phyloP scores from a whole-genome alignment of 495 filamentous ascomycete genomes.

The Penicillium parvum region DNA sequence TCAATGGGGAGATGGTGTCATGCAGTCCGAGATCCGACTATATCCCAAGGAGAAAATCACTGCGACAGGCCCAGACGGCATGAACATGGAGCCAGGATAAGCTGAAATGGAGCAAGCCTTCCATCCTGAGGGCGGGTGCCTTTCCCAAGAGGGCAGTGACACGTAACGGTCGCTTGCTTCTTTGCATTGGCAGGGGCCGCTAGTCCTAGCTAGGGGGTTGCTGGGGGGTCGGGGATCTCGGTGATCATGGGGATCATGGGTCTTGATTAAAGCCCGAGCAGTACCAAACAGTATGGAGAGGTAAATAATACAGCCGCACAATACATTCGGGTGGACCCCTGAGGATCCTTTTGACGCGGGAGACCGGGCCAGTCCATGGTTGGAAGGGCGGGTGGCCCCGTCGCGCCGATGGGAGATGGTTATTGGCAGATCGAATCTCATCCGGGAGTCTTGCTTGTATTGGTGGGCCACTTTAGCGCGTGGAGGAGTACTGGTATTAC shows the following conservation, averaged over 20 bases:
- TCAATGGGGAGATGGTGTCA: background rate
- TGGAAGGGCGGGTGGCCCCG: slow-evolving; percentile 12
- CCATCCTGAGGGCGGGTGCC: slow-evolving; percentile 6
- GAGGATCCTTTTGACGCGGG: slow-evolving; percentile 14
- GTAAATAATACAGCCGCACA: slow-evolving; percentile 1
- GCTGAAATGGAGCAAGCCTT: background rate
- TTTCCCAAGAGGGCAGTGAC: slow-evolving; percentile 31
- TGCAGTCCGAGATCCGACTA: background rate
- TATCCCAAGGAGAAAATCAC: background rate
- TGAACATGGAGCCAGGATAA: background rate
- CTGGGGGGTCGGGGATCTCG: slow-evolving; percentile 13
- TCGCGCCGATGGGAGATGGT: slow-evolving; percentile 8
- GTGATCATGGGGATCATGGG: slow-evolving; percentile 4
- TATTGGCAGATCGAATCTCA: slow-evolving; percentile 18
- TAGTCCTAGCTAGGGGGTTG: background rate
- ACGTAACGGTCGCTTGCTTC: slow-evolving; percentile 39
- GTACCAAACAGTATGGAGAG: background rate
- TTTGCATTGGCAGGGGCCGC: too few species aligned
- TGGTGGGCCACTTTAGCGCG: too few species aligned
- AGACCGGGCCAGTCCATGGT: slow-evolving; percentile 17
- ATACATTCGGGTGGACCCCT: background rate
- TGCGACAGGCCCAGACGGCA: background rate
- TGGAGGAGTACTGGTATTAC: too few species aligned
- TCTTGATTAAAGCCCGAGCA: background rate
- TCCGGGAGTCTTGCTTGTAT: too few species aligned